Evolutionary conservation across 2,329 filamentous ascomycete genomes (phyloP).

Genomic region (Diatrype stigma): DNA sequence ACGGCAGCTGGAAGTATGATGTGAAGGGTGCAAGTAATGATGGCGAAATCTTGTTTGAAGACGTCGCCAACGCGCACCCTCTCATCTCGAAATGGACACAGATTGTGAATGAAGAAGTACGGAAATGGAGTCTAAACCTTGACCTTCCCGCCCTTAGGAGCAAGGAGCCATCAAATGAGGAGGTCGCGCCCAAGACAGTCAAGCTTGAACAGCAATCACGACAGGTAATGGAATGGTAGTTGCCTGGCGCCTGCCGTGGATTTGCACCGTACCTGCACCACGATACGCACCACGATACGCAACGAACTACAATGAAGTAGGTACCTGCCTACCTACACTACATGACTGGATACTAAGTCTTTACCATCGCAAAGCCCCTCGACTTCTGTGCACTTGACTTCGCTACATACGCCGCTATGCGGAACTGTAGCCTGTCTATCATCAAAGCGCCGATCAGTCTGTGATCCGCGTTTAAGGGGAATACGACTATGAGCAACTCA

Average conservation of each 20-base stretch:
- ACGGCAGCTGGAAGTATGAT: constrained; percentile 68
- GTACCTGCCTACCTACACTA: too few species aligned
- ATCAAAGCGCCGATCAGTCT: too few species aligned
- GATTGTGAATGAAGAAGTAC: constrained; percentile 37
- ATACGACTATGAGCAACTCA: too few species aligned
- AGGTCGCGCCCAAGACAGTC: neutral
- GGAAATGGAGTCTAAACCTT: constrained; percentile 27
- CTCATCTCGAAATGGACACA: constrained; percentile 58
- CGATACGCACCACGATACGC: neutral
- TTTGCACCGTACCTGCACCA: neutral
- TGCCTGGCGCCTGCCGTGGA: neutral
- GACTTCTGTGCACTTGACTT: too few species aligned
- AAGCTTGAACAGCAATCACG: neutral
- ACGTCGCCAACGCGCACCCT: constrained; percentile 66
- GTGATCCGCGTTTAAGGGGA: too few species aligned
- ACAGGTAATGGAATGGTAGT: neutral
- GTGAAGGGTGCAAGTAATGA: constrained; percentile 33
- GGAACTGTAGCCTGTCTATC: too few species aligned
- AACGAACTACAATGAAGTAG: neutral
- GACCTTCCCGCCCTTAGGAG: neutral
- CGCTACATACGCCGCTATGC: too few species aligned
- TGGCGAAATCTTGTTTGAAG: constrained; percentile 41
- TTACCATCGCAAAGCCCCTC: too few species aligned
- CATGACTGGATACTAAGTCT: too few species aligned
- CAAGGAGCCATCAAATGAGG: neutral